Evolutionary conservation across 2,329 filamentous ascomycete species (phyloP), one percentile per base, ranked within the genome.

Genomic region (Orbilia javanica): DNA sequence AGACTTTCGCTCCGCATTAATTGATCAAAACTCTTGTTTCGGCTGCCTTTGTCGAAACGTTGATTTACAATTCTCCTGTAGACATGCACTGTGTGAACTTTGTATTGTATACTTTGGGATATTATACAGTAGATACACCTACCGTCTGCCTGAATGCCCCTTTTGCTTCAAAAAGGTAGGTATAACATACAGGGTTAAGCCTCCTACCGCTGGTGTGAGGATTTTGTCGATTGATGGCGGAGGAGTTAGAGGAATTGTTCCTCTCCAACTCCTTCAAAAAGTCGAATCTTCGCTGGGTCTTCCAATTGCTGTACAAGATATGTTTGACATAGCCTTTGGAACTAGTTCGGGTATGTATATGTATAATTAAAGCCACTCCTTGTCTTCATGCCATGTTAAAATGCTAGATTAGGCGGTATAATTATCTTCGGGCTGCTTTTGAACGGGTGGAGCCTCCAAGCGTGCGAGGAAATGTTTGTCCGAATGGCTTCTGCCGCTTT

Each of bases 241-340:
- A 44, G 65, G 65, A 3, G 29, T 69, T 29, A 50, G 65, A 11
- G 65, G 65, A 4, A 69, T 69, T 4, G 29, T 69, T 3, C 65
- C 34, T 5, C 10, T 69, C 15, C 27, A 66, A n/a, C 52, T 29
- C 7, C 42, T 66, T 36, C 10, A 22, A 31, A 27, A 31, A 8
- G 25, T 66, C 20, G 11, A 66, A 36, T 3, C 22, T n/a, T 5
- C 8, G 3, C 15, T 66, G 25, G 22, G 34, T 18, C 27, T 66
- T 6, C 15, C 34, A 10, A 18, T 29, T 52, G 25, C 10, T 5
- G n/a, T 66, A n/a, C 42, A 66, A 25, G 63, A 66, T 31, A 11
- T 29, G 18, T 66, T 66, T 27, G 63, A 66, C 20, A 10, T 66
- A n/a, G 44, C 27, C 4, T 31, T 66, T 18, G 44, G 63, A 18